Base-by-base conservation (phyloP, 768 basidiomycete species). In the Leccinum variicolor region DNA sequence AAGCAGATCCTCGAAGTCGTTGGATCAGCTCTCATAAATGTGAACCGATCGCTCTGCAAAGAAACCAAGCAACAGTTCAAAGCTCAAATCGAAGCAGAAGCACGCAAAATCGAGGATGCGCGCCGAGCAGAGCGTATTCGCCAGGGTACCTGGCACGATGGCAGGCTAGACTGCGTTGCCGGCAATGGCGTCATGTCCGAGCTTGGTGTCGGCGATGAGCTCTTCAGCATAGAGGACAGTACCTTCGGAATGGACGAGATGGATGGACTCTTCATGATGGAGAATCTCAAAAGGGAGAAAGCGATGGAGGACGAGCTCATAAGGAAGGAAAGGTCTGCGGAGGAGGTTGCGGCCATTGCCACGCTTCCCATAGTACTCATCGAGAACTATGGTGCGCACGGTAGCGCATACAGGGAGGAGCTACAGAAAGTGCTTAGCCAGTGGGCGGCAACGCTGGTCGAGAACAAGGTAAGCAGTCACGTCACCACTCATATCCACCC, bases 111-210 rank as follows among this genome's bases (percentile, higher is more conserved):
- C 1, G 77, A 77, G 29, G 73, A 79, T 50, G 71, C 64, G 19
- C 68, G 71, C 11, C 69, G 71, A 23, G 75, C 76, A 15, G 76
- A 81, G 57, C 72, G 77, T 41, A 84, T 94, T 57, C 71, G 71
- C 19, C 64, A 73, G n/a, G 91, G 91, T 0, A 80, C 76, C 26
- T 94, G 87, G 85, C 92, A 94, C 63, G 95, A 98, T 67, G 90
- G 89, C 9, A 79, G 95, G 52, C 58, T 97, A 33, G 95, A 96
- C 67, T 86, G 84, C 57, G 74, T 95, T 31, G 86, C 91, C 2
- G 94, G 94, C 1, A 94, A 87, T 59, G 94, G 95, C 2, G 69
- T 90, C 50, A 94, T 97, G 75, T 81, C 83, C 51, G 94, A 95
- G 69, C 79, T 97, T 1, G 94, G 94, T 2, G 67, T 90, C 2